These are phyloP conservation scores for Cetraspora pellucida DNA, from an alignment of 192 early-diverging fungal genomes.

Conservation along the genomic window DNA sequence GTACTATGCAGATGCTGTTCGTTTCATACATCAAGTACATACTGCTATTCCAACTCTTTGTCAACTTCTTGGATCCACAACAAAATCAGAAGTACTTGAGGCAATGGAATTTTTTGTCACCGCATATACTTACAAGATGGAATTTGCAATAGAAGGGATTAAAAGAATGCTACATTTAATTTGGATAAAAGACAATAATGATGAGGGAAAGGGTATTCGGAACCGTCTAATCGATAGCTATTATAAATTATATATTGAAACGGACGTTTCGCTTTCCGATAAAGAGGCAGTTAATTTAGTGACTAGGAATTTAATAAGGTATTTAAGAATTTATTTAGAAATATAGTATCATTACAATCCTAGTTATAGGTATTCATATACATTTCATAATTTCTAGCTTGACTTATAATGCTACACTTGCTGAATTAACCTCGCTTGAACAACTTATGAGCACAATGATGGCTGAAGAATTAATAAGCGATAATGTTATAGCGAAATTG, in stretches of 20 bases:
- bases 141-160: constrained; percentile 80
- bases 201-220: constrained; percentile 73
- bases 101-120: constrained; percentile 94
- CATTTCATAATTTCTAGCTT: constrained; percentile 52
- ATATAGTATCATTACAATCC: neutral
- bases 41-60: constrained; percentile 73
- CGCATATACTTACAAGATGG: constrained; percentile 83
- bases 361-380: constrained; percentile 1
- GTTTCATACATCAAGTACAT: constrained; percentile 83
- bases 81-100: constrained; percentile 92
- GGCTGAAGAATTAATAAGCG: constrained; percentile 64
- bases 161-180: constrained; percentile 95
- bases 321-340: neutral
- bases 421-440: constrained; percentile 94
- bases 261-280: constrained; percentile 51
- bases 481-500: constrained; percentile 72
- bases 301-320: constrained; percentile 69
- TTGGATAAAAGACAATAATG: constrained; percentile 73
- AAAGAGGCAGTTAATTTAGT: constrained; percentile 67
- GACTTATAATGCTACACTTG: constrained; percentile 82
- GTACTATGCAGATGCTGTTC: constrained; percentile 88
- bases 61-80: constrained; percentile 85
- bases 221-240: constrained; percentile 80
- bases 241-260: constrained; percentile 74
- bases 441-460: constrained; percentile 83